phyloP scores from a whole-genome alignment of 2,329 filamentous ascomycete genomes.

The Pseudogymnoascus sp. region DNA sequence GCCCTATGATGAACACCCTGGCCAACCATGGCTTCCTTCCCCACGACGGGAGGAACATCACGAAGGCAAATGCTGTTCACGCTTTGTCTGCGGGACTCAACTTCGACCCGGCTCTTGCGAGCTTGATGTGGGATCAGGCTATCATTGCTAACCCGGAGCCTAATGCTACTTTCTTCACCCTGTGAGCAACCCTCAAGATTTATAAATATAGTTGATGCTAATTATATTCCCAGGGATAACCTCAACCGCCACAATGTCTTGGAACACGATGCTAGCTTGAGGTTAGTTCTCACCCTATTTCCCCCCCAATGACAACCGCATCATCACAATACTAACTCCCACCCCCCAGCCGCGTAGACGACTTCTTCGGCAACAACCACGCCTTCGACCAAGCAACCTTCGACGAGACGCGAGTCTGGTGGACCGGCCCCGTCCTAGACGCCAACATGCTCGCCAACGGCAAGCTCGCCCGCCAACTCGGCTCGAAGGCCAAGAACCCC shows the following conservation, averaged over 20 bases:
- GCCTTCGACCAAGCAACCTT: constrained; percentile 47
- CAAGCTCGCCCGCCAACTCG: constrained; percentile 38
- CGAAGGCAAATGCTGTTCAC: constrained; percentile 27
- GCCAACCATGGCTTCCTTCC: constrained; percentile 39
- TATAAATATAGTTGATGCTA: background rate
- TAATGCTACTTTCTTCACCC: constrained; percentile 38
- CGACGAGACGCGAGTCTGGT: constrained; percentile 38
- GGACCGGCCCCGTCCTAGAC: constrained; percentile 36
- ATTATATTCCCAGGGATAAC: constrained; percentile 28
- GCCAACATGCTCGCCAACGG: constrained; percentile 38
- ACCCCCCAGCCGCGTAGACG: constrained; percentile 39
- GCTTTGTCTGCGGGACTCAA: constrained; percentile 37
- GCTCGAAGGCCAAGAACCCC: constrained; percentile 41
- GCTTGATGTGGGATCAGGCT: constrained; percentile 38
- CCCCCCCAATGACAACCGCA: too few species aligned
- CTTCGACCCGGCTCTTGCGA: constrained; percentile 35
- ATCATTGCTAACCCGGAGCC: constrained; percentile 36
- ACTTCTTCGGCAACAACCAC: constrained; percentile 43
- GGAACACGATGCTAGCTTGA: constrained; percentile 43
- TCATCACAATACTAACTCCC: constrained; percentile 3
- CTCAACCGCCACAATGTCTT: constrained; percentile 41
- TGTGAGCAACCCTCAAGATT: constrained; percentile 18
- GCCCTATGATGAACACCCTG: constrained; percentile 38
- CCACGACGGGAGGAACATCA: constrained; percentile 34
- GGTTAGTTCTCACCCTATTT: constrained; percentile 23